A percentile compares a stretch with the other conserved stretches of the same genome.
These are phyloP conservation scores for Thelephora ganbajun DNA, from an alignment of 768 basidiomycete species.

Conservation along the genomic window DNA sequence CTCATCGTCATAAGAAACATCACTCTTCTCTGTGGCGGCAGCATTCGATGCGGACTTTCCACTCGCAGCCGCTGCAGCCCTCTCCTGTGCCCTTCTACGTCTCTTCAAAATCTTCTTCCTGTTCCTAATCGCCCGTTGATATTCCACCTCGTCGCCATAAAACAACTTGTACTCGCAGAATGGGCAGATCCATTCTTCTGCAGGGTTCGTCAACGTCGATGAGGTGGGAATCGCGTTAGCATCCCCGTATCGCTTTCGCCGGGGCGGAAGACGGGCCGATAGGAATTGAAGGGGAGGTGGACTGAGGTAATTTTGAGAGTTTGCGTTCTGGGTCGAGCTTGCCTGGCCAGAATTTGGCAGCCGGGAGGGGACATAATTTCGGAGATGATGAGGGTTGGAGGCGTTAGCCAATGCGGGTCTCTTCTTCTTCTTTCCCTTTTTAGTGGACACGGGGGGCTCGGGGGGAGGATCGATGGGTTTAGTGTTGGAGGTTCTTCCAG, in stretches of 20 bases:
- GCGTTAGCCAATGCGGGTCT: constrained; percentile 82
- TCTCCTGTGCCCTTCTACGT: constrained; percentile 57
- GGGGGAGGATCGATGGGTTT: constrained; percentile 1
- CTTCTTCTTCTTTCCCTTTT: constrained; percentile 78
- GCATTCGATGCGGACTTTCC: constrained; percentile 13
- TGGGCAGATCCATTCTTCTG: constrained; percentile 88
- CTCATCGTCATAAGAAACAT: constrained; percentile 12
- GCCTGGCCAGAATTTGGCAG: constrained; percentile 34
- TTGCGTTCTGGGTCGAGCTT: constrained; percentile 25
- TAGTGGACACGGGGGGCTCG: constrained; percentile 8
- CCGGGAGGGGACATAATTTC: constrained; percentile 86
- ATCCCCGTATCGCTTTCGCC: constrained; percentile 14
- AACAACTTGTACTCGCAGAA: constrained; percentile 90
- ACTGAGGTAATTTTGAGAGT: constrained; percentile 36
- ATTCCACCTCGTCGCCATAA: constrained; percentile 66
- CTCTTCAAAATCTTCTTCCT: constrained; percentile 69
- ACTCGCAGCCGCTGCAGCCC: constrained; percentile 43
- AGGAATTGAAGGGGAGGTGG: constrained; percentile 56
- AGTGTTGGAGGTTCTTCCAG: constrained; percentile 20
- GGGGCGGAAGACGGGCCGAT: constrained; percentile 49
- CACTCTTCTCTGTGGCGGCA: constrained; percentile 19
- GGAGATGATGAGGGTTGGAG: constrained; percentile 88
- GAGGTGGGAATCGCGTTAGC: background rate
- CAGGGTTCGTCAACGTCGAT: constrained; percentile 35
- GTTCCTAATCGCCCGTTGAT: constrained; percentile 50